A percentile compares a stretch with the other conserved stretches of the same genome.
These are phyloP conservation scores for Penicillium canariense DNA, from an alignment of 495 filamentous ascomycete species.

Conservation along the genomic window DNA sequence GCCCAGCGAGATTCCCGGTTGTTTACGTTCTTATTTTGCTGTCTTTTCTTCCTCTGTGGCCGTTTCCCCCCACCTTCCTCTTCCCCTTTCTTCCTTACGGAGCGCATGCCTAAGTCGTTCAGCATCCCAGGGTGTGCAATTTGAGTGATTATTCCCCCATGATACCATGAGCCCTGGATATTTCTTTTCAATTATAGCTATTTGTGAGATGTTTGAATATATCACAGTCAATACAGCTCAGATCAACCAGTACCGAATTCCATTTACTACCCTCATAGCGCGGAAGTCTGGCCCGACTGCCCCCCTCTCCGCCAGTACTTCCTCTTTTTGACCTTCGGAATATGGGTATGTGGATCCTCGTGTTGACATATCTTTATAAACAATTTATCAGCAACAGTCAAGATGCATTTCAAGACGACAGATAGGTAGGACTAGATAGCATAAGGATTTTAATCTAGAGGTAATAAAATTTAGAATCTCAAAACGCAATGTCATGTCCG, in stretches of 20 bases:
- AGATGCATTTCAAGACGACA: not conserved
- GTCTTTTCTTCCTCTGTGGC: not conserved
- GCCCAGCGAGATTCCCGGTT: not conserved
- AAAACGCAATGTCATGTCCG: conserved; percentile 4
- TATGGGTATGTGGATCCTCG: no score
- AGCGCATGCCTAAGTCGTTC: not conserved
- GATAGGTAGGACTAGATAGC: not conserved
- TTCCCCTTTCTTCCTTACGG: not conserved
- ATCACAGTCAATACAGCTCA: conserved; percentile 16
- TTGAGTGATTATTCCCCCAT: conserved; percentile 22
- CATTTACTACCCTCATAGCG: not conserved
- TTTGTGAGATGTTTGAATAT: conserved; percentile 21
- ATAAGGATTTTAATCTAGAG: not conserved
- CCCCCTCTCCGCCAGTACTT: no score
- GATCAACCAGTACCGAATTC: not conserved
- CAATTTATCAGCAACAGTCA: not conserved
- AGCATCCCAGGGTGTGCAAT: conserved; percentile 19
- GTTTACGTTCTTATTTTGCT: not conserved
- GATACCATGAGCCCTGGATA: conserved; percentile 41
- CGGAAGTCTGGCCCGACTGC: not conserved
- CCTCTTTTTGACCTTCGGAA: no score
- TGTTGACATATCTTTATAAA: no score
- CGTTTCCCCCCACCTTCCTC: conserved; percentile 3
- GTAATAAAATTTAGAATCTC: not conserved
- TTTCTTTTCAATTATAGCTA: conserved; percentile 19